phyloP scores from a whole-genome alignment of 257 asterid genomes.

The Scutellaria galericulata region DNA sequence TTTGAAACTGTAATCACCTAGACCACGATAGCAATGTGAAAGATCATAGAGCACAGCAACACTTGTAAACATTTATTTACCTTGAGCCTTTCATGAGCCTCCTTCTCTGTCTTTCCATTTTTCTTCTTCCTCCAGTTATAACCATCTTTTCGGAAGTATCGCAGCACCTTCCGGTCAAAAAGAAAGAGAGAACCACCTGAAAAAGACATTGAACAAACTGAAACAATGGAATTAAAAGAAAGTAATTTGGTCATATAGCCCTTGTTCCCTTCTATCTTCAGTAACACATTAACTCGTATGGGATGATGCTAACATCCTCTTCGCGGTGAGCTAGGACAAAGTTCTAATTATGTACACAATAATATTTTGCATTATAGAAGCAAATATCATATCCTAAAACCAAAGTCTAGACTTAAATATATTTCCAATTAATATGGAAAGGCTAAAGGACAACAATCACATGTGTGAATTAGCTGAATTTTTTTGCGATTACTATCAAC shows the following conservation, averaged over 20 bases:
- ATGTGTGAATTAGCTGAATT: not conserved
- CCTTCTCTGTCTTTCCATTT: conserved; percentile 94
- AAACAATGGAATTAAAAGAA: conserved; percentile 13
- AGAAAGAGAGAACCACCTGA: conserved; percentile 93
- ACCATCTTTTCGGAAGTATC: conserved; percentile 92
- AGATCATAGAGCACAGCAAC: conserved; percentile 28
- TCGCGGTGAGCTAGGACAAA: conserved; percentile 1
- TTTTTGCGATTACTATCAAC: not conserved
- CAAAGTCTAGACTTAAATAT: not conserved
- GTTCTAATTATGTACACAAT: not conserved
- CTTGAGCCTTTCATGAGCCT: conserved; percentile 97
- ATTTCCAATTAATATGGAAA: not conserved
- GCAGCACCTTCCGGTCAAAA: conserved; percentile 87
- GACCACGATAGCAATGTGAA: conserved; percentile 25
- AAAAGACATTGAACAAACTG: conserved; percentile 28
- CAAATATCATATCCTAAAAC: not conserved
- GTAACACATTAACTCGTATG: conserved; percentile 6
- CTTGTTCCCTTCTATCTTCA: not conserved
- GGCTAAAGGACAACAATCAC: not conserved
- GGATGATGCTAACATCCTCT: not conserved
- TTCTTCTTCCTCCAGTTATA: conserved; percentile 95
- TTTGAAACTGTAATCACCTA: conserved; percentile 22
- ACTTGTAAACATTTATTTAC: conserved; percentile 43
- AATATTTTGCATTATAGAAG: conserved; percentile 4
- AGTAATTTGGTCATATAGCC: not conserved